Base-by-base conservation (phyloP, 768 basidiomycete species). In the Boletus sensibilis region DNA sequence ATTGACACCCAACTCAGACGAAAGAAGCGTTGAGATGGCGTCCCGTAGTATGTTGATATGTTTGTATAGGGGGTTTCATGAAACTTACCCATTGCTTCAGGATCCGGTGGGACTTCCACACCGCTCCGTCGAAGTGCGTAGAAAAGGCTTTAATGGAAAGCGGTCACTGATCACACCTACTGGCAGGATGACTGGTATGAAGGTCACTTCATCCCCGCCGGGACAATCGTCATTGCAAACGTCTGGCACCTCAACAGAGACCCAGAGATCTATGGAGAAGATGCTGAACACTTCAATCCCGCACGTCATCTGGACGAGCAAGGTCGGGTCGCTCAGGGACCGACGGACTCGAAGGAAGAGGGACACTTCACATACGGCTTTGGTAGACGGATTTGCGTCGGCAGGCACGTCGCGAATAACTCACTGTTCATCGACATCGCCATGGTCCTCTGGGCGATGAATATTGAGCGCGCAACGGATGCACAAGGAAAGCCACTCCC, bases 281-380 rank as follows among this genome's bases (percentile, higher is more conserved):
- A 78, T 39, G 76, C 79, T n/a, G 72, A 64, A 27, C 67, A 72
- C 39, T 81, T 81, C 62, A 67, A 68, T 6, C 80, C 79, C 1
- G 72, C 74, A 41, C 72, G 56, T 11, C 46, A 57, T 21, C 56
- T 57, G 0, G 52, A 48, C 46, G 46, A 40, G 8, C 10, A 47
- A 5, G 56, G 51, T n/a, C 39, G 16, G 3, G 4, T 42, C 16
- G 20, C 31, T 2, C 14, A 14, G 2, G 52, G 46, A 0, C 46
- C 44, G 9, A 43, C 11, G 9, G 52, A 47, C 45, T 54, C 45
- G 0, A 55, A 53, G 67, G 72, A 39, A 57, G 68, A 58, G 50
- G 68, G 49, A 0, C 46, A 54, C 35, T 55, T 52, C 14, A 43
- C 53, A 27, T 57, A 57, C 29, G 53, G 56, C 0, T 57, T 57